These are phyloP conservation scores for Xylariaceae sp. DNA, from an alignment of 2,329 filamentous ascomycete genomes.

Conservation along the genomic window DNA sequence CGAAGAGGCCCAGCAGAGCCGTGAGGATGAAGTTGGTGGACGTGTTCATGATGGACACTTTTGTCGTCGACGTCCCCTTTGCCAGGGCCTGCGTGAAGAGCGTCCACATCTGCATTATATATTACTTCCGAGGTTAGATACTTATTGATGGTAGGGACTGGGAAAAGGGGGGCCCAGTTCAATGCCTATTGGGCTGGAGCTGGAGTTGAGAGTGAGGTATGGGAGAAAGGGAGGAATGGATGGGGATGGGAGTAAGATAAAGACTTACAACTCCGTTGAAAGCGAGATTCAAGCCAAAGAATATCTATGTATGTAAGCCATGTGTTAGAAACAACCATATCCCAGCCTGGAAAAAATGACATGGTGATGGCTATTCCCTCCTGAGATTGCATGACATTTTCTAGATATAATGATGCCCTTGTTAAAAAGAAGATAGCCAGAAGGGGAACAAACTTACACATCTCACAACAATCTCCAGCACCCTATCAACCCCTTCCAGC, in stretches of 20 bases:
- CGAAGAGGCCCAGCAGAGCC: conserved; percentile 61
- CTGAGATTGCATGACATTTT: background rate
- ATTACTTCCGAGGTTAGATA: no score
- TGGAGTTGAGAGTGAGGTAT: conserved; percentile 5
- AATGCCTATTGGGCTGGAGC: background rate
- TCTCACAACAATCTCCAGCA: conserved; percentile 45
- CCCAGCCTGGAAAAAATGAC: no score
- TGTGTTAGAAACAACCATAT: no score
- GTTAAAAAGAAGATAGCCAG: background rate
- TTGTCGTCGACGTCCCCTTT: conserved; percentile 66
- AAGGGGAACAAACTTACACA: conserved; percentile 36
- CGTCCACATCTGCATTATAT: conserved; percentile 61
- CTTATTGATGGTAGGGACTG: conserved; percentile 2
- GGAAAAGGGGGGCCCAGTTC: background rate
- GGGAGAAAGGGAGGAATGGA: background rate
- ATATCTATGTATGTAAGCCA: conserved; percentile 51
- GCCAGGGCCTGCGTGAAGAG: conserved; percentile 76
- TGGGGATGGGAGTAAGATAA: conserved; percentile 25
- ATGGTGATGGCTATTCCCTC: no score
- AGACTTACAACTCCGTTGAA: conserved; percentile 58
- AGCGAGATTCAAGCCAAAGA: conserved; percentile 68
- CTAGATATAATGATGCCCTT: no score
- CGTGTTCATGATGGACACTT: conserved; percentile 77
- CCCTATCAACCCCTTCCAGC: conserved; percentile 35
- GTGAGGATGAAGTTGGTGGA: conserved; percentile 77